phyloP scores from a whole-genome alignment of 2,329 filamentous ascomycete species.

The Microsporum canis region DNA sequence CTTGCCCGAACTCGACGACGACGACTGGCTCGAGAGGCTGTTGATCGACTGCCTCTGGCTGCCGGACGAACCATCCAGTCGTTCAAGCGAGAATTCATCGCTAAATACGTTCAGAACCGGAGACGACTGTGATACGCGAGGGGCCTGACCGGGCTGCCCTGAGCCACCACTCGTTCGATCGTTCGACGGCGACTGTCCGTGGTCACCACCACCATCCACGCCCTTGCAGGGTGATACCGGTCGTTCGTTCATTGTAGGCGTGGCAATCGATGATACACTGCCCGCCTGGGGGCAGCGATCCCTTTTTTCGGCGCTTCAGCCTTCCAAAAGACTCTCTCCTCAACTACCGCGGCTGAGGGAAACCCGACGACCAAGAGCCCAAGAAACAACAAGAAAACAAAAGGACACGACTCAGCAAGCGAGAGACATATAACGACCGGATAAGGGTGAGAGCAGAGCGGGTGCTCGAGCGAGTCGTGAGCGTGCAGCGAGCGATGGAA shows the following conservation, averaged over 20 bases:
- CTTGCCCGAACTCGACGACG: background rate
- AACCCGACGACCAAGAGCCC: background rate
- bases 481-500: background rate
- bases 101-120: conserved; percentile 38
- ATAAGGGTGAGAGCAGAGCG: background rate
- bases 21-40: conserved; percentile 6
- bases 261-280: conserved; percentile 1
- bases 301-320: conserved; percentile 1
- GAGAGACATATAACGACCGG: background rate
- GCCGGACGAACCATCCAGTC: conserved; percentile 22
- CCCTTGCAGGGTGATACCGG: background rate
- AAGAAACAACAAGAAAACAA: background rate
- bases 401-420: background rate
- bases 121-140: conserved; percentile 6
- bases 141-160: background rate
- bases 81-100: conserved; percentile 38
- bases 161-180: background rate
- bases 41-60: conserved; percentile 11
- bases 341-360: background rate
- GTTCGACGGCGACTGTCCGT: background rate
- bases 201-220: background rate
- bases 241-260: background rate
- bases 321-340: background rate
- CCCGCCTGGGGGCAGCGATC: conserved; percentile 6
- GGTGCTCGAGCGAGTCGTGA: background rate